Percentiles rank a stretch among this genome's conserved stretches.
phyloP scores from a whole-genome alignment of 352 stramenopile species.

The Globisporangium abappressorium region DNA sequence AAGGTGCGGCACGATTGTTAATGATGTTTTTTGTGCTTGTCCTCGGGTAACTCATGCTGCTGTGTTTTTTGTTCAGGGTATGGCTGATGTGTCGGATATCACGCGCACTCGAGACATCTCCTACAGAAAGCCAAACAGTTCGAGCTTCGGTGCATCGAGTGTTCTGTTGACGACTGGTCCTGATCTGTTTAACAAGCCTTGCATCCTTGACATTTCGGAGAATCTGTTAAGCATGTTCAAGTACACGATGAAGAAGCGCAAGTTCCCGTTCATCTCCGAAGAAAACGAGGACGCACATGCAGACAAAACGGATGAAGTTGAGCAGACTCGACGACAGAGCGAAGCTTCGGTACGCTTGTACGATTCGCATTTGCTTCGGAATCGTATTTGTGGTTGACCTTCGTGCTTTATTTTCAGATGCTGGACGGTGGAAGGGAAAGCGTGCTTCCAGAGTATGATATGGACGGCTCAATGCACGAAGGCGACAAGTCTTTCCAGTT shows the following conservation, averaged over 20 bases:
- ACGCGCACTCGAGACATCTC: constrained; percentile 48
- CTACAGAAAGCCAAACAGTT: constrained; percentile 26
- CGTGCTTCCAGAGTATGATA: constrained; percentile 10
- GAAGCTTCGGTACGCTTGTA: constrained; percentile 39
- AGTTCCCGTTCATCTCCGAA: constrained; percentile 59
- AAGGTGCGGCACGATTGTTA: constrained; percentile 26
- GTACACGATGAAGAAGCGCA: constrained; percentile 84
- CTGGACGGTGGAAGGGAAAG: constrained; percentile 15
- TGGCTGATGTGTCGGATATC: constrained; percentile 79
- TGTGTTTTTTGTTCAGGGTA: constrained; percentile 25
- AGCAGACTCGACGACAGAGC: constrained; percentile 70
- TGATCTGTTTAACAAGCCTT: constrained; percentile 64
- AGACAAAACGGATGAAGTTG: constrained; percentile 40
- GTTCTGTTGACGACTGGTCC: constrained; percentile 20
- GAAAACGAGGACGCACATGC: constrained; percentile 17
- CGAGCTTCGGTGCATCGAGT: constrained; percentile 1
- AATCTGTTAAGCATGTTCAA: constrained; percentile 74
- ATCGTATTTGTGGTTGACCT: background rate
- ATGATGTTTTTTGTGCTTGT: background rate
- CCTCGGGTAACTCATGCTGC: background rate
- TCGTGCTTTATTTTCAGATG: background rate
- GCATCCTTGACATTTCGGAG: constrained; percentile 53
- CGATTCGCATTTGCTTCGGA: background rate
- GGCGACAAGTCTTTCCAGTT: constrained; percentile 37
- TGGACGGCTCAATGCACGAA: constrained; percentile 25